Evolutionary conservation across 192 early-diverging fungal genomes (phyloP).

Genomic region (Coemansia sp.): DNA sequence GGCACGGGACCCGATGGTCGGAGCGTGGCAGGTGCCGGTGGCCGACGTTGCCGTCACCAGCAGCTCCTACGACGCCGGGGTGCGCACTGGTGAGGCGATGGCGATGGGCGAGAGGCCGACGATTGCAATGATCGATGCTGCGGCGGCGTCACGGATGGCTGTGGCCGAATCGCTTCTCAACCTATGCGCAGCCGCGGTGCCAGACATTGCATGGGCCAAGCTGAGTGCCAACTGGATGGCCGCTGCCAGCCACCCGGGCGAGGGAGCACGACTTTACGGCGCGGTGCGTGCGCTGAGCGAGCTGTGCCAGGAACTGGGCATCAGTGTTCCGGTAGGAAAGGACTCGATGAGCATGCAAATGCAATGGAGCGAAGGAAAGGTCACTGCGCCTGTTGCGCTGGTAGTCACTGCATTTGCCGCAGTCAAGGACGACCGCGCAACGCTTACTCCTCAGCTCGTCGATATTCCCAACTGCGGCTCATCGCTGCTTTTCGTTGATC

Average conservation of each 20-base stretch:
- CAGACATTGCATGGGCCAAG: conserved; percentile 68
- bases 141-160: conserved; percentile 94
- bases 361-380: conserved; percentile 65
- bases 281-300: conserved; percentile 94
- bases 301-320: conserved; percentile 87
- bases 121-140: conserved; percentile 78
- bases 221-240: conserved; percentile 99
- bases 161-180: conserved; percentile 94
- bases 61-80: conserved; percentile 60
- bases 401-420: conserved; percentile 92
- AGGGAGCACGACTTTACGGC: conserved; percentile 89
- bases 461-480: conserved; percentile 10
- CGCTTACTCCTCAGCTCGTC: conserved; percentile 86
- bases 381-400: conserved; percentile 89
- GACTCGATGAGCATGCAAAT: conserved; percentile 99
- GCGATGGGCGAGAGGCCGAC: conserved; percentile 96
- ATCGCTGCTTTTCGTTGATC: conserved; percentile 80
- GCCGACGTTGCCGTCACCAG: conserved; percentile 93
- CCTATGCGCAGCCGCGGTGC: conserved; percentile 83
- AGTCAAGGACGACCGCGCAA: conserved; percentile 81
- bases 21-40: conserved; percentile 98
- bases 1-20: conserved; percentile 96
- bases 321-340: conserved; percentile 98
- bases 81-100: conserved; percentile 91
- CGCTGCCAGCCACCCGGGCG: conserved; percentile 85